phyloP scores from a whole-genome alignment of 176 grass and related monocot species.

The Oropetium thomaeum region DNA sequence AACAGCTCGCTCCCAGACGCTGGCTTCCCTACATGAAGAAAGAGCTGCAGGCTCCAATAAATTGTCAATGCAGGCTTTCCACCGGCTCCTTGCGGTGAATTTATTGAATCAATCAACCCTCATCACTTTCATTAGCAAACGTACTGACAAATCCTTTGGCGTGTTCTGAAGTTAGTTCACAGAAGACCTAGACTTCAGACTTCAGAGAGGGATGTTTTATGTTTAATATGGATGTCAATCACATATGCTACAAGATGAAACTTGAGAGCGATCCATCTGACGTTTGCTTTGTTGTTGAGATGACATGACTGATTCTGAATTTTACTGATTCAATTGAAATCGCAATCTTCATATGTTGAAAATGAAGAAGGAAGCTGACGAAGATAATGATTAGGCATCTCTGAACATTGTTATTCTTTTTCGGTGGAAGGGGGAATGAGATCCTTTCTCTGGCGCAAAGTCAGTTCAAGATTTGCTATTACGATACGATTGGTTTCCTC shows the following conservation, averaged over 20 bases:
- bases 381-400: conserved; percentile 7
- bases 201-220: too few species aligned
- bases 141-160: neutral
- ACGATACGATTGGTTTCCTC: conserved; percentile 16
- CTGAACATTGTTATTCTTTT: neutral
- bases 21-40: conserved; percentile 24
- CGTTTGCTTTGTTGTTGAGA: neutral
- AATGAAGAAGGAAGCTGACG: too few species aligned
- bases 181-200: neutral
- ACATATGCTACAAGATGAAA: neutral
- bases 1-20: conserved; percentile 22
- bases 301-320: neutral
- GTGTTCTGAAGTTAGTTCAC: conserved; percentile 2
- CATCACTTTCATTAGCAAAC: neutral
- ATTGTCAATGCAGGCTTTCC: conserved; percentile 43
- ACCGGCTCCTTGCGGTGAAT: conserved; percentile 29
- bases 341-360: too few species aligned
- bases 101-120: conserved; percentile 26
- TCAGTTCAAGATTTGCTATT: conserved; percentile 12
- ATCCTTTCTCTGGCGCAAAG: conserved; percentile 6
- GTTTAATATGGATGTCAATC: neutral
- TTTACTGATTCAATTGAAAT: neutral
- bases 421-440: neutral
- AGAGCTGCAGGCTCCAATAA: conserved; percentile 43
- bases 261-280: neutral